A percentile compares a stretch with the other conserved stretches of the same genome.
phyloP scores from a whole-genome alignment of 108 stramenopile species.

The Aurantiochytrium sp. region DNA sequence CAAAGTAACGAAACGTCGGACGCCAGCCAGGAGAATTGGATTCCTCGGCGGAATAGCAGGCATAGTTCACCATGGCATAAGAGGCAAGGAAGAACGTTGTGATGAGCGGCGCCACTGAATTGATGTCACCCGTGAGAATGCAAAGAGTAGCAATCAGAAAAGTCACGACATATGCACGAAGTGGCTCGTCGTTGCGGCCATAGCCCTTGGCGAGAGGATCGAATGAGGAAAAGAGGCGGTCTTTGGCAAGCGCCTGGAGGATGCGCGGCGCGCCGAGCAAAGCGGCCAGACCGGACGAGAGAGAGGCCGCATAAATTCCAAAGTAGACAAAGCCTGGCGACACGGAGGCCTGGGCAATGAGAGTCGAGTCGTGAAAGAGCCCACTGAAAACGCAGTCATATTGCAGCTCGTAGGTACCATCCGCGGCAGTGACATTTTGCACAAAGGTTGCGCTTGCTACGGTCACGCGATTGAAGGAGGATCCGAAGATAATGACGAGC shows the following conservation, averaged over 20 bases:
- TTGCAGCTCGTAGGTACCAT: neutral
- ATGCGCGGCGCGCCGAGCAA: constrained; percentile 57
- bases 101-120: constrained; percentile 60
- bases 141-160: neutral
- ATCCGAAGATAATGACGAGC: constrained; percentile 54
- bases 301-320: constrained; percentile 56
- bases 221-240: constrained; percentile 35
- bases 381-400: constrained; percentile 51
- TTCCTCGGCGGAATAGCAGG: constrained; percentile 57
- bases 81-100: constrained; percentile 66
- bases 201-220: constrained; percentile 45
- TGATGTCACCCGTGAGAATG: constrained; percentile 58
- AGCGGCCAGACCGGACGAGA: constrained; percentile 57
- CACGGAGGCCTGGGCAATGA: constrained; percentile 45
- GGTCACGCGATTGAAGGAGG: constrained; percentile 44
- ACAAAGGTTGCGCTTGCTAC: constrained; percentile 20
- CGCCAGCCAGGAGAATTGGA: constrained; percentile 65
- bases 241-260: constrained; percentile 57
- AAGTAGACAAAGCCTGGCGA: constrained; percentile 57
- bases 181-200: constrained; percentile 20
- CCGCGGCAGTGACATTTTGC: neutral
- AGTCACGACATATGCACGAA: constrained; percentile 19
- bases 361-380: neutral
- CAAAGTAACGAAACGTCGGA: constrained; percentile 61
- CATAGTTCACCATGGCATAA: constrained; percentile 63